These are phyloP conservation scores for Gynochthodes officinalis DNA, from an alignment of 257 asterid species.

Conservation along the genomic window DNA sequence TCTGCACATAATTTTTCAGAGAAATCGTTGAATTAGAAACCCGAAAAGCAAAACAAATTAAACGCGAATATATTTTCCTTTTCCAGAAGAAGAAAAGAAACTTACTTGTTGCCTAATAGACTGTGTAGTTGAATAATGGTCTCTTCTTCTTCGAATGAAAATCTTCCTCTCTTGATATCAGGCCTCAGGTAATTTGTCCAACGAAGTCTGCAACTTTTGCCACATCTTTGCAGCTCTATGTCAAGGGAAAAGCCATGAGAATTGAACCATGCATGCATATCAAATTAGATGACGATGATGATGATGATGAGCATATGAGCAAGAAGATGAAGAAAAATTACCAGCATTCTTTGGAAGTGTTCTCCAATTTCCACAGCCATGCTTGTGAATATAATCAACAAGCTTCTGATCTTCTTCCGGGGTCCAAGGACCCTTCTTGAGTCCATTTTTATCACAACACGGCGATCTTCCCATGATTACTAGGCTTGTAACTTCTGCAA, in stretches of 20 bases:
- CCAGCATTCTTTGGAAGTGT: slow-evolving; percentile 84
- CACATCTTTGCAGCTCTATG: slow-evolving; percentile 82
- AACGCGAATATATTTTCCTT: too few relatives aligned
- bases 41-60: background rate
- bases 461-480: slow-evolving; percentile 79
- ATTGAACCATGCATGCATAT: background rate
- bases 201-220: slow-evolving; percentile 79
- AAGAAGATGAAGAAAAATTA: background rate
- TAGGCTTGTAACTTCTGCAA: too few relatives aligned
- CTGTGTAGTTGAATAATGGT: slow-evolving; percentile 75
- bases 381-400: slow-evolving; percentile 50
- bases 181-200: slow-evolving; percentile 94
- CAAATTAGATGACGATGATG: too few relatives aligned
- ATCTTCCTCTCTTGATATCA: slow-evolving; percentile 70
- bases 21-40: background rate
- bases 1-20: slow-evolving; percentile 24
- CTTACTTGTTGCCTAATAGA: slow-evolving; percentile 82
- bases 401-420: slow-evolving; percentile 78
- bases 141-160: slow-evolving; percentile 79
- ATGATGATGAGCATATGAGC: background rate
- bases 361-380: slow-evolving; percentile 84
- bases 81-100: background rate
- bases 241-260: background rate
- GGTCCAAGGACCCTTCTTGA: slow-evolving; percentile 92
- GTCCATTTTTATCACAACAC: slow-evolving; percentile 76